Evolutionary conservation across 139 green algal species (phyloP), one percentile per base, ranked within the genome.

Genomic region (Picochlorum costavermella): DNA sequence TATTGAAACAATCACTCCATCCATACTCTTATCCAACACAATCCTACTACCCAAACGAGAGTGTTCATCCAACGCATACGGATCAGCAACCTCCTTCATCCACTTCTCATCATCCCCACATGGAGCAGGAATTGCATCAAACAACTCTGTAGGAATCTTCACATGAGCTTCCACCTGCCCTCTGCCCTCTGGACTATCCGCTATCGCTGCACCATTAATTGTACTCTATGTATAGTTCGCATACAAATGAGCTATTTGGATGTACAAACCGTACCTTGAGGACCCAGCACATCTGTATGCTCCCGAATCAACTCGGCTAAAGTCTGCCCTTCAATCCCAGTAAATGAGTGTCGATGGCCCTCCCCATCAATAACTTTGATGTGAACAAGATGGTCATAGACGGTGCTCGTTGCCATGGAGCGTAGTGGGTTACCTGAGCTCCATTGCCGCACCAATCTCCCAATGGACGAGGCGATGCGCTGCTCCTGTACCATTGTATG

Each of bases 131-230:
- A 66, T 37, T 20, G 20, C 31, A 31, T 44, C 48, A 25, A 66
- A 40, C 60, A 66, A n/a, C n/a, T 66, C 60, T 40, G 51, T 66
- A 13, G 60, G 60, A 17, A 66, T 20, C n/a, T 66, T 66, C 5
- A 66, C 36, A 31, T 66, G 60, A 40, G 60, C 45, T 40, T 66
- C 60, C 16, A 56, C 13, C 5, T 6, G 26, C 10, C 36, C 60
- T 25, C 60, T n/a, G 14, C 60, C 60, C n/a, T 66, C 36, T 23
- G 60, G 60, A 25, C 60, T 55, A 66, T 16, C 25, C 6, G 36
- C 33, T 28, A 66, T 5, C 10, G 48, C 60, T 37, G n/a, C 60
- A 26, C 43, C 28, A 53, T 53, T 28, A 53, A 28, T 53, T 23
- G 17, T 23, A 20, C 0, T 3, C 17, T 26, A 23, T 11, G 6